Base-by-base conservation (phyloP, 306 rosid genomes). In the Comarum palustre region DNA sequence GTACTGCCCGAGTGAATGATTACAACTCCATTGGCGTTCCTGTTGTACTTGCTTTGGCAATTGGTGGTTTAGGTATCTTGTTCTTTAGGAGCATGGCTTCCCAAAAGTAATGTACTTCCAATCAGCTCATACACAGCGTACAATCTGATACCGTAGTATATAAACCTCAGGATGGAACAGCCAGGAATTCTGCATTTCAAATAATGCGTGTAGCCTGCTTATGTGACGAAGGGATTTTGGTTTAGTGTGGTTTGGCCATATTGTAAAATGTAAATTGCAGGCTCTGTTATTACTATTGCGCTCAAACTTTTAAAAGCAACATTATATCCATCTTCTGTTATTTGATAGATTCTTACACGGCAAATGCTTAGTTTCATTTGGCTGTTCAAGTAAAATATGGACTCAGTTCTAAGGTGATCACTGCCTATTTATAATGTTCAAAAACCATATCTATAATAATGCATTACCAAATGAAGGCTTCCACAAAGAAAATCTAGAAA, bases 1-100 rank as follows among this genome's bases (percentile, higher is more conserved):
- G 82, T 51, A 54, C 72, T 50, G 71, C 84, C 73, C 80, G 84
- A 79, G 61, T 79, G 75, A 68, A 71, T 32, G 95, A 76, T 22
- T 45, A 82, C 31, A 89, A 90, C 31, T 79, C 87, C 1, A 39
- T 85, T 34, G 71, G 81, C 39, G 29, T 80, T 75, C 88, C 97
- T 8, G 59, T 91, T 74, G 68, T 84, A 29, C 84, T 94, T 71
- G 73, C 97, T 45, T 50, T 91, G 75, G 96, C 91, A 59, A 29
- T 91, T 69, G 97, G 96, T 51, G 87, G 92, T 68, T 77, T 82
- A 46, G 91, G 96, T 9, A 75, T 88, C 71, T 64, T 91, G 38
- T 55, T 87, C 81, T 88, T 89, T 77, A 87, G 76, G 85, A 81
- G 84, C 76, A 73, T 79, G n/a, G 48, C 80, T 79, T 85, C 84